Base-by-base conservation (phyloP, 208 protist genomes). In the Leishmania tarentolae region DNA sequence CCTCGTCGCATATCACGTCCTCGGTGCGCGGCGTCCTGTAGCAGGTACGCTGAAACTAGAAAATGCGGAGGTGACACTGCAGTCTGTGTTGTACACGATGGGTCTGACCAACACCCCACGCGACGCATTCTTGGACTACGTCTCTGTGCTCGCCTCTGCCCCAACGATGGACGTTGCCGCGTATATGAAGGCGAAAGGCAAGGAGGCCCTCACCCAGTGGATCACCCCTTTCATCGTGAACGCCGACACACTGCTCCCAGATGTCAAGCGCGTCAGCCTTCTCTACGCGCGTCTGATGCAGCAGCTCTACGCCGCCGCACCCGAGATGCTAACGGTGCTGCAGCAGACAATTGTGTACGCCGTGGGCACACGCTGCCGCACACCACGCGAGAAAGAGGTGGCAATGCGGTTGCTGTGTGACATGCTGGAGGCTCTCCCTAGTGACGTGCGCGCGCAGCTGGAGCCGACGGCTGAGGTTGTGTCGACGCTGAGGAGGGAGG, bases 181-280 rank as follows among this genome's bases (percentile, higher is more conserved):
- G 57, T 93, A 88, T 79, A 74, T 95, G 46, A 61, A 59, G 17
- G 73, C 79, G 42, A 82, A 76, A 59, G 92, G 91, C 31, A 90
- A 90, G 81, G 95, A 98, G 79, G 85, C 87, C 13, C 81, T 97
- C 68, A 66, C 83, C 17, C 86, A 90, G 69, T 84, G 94, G 42
- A 79, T 96, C 53, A 91, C 80, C 21, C 95, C 95, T 17, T 97
- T 96, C 83, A 84, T 93, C 42, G 88, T 86, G 77, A 93, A 97
- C 80, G 75, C 86, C 37, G 94, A 96, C 68, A 79, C 86, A 15
- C 79, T 97, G 44, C 90, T 88, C 2, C 63, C 78, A 8, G 84
- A 79, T 19, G 86, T 95, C 1, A 92, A 91, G 47, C 53, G 76
- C 19, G 87, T 91, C 73, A 75, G 87, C 28, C 75, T 83, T 0